Evolutionary conservation across 768 basidiomycete genomes (phyloP), one percentile per base, ranked within the genome.

Genomic region (Terana coerulea): DNA sequence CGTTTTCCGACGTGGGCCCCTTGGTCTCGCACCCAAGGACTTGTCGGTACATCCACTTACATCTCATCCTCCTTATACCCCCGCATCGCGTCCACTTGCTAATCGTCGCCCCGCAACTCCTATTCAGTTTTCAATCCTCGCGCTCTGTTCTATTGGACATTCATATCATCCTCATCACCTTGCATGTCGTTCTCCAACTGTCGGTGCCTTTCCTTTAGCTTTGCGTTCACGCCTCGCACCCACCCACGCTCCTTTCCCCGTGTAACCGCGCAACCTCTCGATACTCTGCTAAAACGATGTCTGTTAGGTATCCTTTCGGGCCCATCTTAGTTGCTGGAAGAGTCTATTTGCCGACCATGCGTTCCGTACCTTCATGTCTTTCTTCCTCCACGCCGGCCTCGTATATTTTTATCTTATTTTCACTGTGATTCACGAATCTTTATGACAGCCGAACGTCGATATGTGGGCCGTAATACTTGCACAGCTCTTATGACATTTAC

Each of bases 1-100:
- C 19, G 29, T 17, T 17, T 39, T 39, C 45, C 34, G 45, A 46
- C 29, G 28, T 46, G 45, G 29, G 30, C 19, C 17, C 19, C 45
- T 44, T 46, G 45, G 45, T 21, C 45, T 34, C 29, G 31, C 29
- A 31, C 22, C 29, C 45, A 14, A 33, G n/a, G 30, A 46, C 45
- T 46, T 31, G 24, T 34, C 45, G 37, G 37, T 39, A 39, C 37
- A 39, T 39, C 17, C 37, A 39, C 17, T 39, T 39, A 39, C 17
- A 39, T 9, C 17, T 22, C 45, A 46, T 17, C 45, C 34, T 46
- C 29, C 45, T 21, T 46, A 46, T 31, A 33, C 29, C 45, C 45
- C 30, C 45, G 45, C 45, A 46, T 43, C 42, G 42, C 42, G 42
- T 43, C 42, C 42, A 43, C n/a, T 30, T 46, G 45, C 45, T 46